phyloP scores from a whole-genome alignment of 768 basidiomycete genomes.

The Mycena latifolia region DNA sequence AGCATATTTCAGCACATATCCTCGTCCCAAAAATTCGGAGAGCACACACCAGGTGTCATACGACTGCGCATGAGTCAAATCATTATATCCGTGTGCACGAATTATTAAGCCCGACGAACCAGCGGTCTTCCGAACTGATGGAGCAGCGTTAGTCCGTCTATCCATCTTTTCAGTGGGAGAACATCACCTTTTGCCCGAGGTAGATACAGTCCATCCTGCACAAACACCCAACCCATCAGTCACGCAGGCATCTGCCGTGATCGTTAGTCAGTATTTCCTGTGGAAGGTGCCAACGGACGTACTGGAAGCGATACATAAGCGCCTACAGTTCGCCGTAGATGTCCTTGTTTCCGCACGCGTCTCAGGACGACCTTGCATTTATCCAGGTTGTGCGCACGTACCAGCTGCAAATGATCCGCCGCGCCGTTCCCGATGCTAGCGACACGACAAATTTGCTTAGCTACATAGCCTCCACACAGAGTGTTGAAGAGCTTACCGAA shows the following conservation, averaged over 20 bases:
- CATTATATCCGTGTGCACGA: too few species aligned
- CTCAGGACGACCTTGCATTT: neutral
- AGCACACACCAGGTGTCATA: conserved; percentile 71
- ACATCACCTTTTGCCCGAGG: conserved; percentile 85
- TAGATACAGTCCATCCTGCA: conserved; percentile 95
- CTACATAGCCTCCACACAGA: too few species aligned
- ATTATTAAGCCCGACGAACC: conserved; percentile 56
- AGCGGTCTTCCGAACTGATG: conserved; percentile 80
- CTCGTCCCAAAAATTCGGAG: neutral
- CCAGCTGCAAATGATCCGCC: conserved; percentile 92
- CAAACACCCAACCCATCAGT: neutral
- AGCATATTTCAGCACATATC: neutral
- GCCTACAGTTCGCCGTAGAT: conserved; percentile 94
- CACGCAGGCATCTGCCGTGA: neutral
- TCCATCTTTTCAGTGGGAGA: neutral
- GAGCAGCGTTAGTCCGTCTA: neutral
- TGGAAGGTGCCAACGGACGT: neutral
- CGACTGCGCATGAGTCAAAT: conserved; percentile 42
- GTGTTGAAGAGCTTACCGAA: conserved; percentile 57
- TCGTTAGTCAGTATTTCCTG: neutral
- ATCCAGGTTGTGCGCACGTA: conserved; percentile 44
- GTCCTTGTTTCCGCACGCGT: conserved; percentile 65
- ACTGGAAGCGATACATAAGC: neutral
- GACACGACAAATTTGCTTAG: too few species aligned
- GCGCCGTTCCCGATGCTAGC: conserved; percentile 96